Percentiles rank a stretch among this genome's conserved stretches.
Conservation (phyloP, 768 basidiomycete species). For the Tephrocybe rancida region DNA sequence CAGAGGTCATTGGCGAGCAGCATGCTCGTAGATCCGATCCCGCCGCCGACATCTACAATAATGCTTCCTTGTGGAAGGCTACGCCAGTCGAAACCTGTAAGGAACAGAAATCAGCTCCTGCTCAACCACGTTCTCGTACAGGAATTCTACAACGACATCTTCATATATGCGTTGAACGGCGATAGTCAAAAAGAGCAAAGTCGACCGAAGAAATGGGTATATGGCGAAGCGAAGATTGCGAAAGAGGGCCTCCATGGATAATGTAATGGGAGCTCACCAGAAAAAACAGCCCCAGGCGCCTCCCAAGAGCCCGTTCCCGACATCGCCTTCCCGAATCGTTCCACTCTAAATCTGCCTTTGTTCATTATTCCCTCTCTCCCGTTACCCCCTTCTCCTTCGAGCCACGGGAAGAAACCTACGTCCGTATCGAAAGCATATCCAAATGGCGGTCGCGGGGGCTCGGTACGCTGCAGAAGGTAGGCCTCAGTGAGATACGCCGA, state of each 20-base stretch:
- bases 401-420: slow-evolving; percentile 70
- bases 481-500: slow-evolving; percentile 77
- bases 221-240: not conserved
- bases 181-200: not conserved
- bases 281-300: slow-evolving; percentile 58
- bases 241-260: not conserved
- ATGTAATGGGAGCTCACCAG: slow-evolving; percentile 38
- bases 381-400: slow-evolving; percentile 47
- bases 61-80: slow-evolving; percentile 49
- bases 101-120: not conserved
- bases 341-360: slow-evolving; percentile 54
- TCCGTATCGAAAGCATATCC: slow-evolving; percentile 64
- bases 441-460: slow-evolving; percentile 65
- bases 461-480: slow-evolving; percentile 44
- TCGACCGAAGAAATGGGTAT: no score
- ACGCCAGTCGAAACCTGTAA: slow-evolving; percentile 60
- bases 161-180: slow-evolving; percentile 11
- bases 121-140: not conserved
- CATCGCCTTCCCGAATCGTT: slow-evolving; percentile 79
- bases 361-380: slow-evolving; percentile 20
- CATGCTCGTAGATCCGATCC: slow-evolving; percentile 56
- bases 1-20: slow-evolving; percentile 38
- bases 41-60: slow-evolving; percentile 72
- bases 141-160: not conserved
- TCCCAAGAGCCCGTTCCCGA: slow-evolving; percentile 74